Evolutionary conservation across 2,329 filamentous ascomycete genomes (phyloP).

Genomic region (Neofusicoccum parvum): DNA sequence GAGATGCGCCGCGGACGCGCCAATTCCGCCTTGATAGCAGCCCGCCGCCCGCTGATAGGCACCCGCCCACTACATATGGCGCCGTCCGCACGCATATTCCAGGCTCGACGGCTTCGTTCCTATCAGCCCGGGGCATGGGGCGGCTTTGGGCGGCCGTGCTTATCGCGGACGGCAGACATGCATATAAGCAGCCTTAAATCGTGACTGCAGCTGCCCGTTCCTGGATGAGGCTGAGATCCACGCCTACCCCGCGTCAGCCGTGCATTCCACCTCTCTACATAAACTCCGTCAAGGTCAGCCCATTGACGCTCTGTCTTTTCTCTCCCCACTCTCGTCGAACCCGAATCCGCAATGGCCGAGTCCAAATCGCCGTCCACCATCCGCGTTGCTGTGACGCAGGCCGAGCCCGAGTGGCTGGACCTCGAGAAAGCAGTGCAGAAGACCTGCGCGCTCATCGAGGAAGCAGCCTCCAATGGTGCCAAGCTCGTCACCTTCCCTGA

Average conservation of each 20-base stretch:
- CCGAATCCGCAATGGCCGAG: background rate
- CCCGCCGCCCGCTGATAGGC: background rate
- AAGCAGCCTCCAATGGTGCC: conserved; percentile 57
- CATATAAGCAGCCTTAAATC: background rate
- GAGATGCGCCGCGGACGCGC: background rate
- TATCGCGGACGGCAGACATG: background rate
- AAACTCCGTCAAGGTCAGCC: background rate
- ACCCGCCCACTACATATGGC: background rate
- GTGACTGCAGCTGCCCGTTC: too few relatives aligned
- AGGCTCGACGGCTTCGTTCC: background rate
- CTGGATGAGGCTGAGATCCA: too few relatives aligned
- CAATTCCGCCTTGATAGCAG: background rate
- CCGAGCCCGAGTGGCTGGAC: conserved; percentile 64
- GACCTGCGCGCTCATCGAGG: conserved; percentile 58
- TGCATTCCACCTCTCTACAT: too few relatives aligned
- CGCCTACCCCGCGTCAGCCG: too few relatives aligned
- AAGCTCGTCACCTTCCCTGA: conserved; percentile 56
- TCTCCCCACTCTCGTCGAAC: background rate
- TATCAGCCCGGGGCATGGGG: background rate
- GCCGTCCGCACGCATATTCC: background rate
- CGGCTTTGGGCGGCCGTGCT: background rate
- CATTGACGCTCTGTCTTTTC: too few relatives aligned
- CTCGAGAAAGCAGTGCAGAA: conserved; percentile 58
- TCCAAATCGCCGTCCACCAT: background rate
- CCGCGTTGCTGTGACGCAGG: conserved; percentile 56